Evolutionary conservation across 2,329 filamentous ascomycete genomes (phyloP).

Genomic region (Ceratocystis lukuohia): DNA sequence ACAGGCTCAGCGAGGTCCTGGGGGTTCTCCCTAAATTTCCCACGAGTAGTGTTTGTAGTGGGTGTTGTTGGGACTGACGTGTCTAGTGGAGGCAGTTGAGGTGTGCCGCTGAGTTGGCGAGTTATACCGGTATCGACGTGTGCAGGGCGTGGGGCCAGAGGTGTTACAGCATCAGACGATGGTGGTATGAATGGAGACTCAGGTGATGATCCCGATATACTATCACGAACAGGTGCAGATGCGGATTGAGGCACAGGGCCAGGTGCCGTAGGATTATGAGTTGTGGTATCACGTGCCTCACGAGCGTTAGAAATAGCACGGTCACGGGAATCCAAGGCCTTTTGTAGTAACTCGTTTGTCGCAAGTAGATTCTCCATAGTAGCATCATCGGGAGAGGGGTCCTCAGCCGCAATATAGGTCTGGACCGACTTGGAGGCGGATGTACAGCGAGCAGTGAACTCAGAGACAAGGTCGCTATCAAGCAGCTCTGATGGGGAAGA

Average conservation of each 20-base stretch:
- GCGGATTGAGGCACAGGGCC: slow-evolving; percentile 24
- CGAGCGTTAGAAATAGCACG: slow-evolving; percentile 56
- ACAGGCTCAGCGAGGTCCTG: slow-evolving; percentile 23
- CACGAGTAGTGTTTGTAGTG: slow-evolving; percentile 16
- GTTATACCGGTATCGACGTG: slow-evolving; percentile 26
- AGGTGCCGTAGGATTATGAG: slow-evolving; percentile 20
- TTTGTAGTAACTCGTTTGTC: slow-evolving; percentile 80
- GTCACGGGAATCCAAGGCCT: slow-evolving; percentile 72
- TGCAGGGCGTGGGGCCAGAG: slow-evolving; percentile 18
- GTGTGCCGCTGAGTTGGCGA: slow-evolving; percentile 18
- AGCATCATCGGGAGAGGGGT: slow-evolving; percentile 77
- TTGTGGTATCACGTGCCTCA: slow-evolving; percentile 37
- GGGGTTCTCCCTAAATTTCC: slow-evolving; percentile 27
- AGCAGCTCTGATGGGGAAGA: slow-evolving; percentile 65
- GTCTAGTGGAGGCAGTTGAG: slow-evolving; percentile 21
- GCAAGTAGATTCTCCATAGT: slow-evolving; percentile 90
- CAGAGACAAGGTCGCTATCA: slow-evolving; percentile 74
- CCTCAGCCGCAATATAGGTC: slow-evolving; percentile 65
- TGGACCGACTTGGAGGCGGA: slow-evolving; percentile 72
- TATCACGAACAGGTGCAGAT: slow-evolving; percentile 20
- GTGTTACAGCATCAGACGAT: slow-evolving; percentile 3
- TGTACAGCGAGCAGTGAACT: slow-evolving; percentile 79
- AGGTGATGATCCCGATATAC: neutral
- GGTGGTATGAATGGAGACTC: neutral
- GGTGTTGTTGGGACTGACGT: slow-evolving; percentile 25